phyloP scores from a whole-genome alignment of 768 basidiomycete genomes.

The Pleurotus tuoliensis region DNA sequence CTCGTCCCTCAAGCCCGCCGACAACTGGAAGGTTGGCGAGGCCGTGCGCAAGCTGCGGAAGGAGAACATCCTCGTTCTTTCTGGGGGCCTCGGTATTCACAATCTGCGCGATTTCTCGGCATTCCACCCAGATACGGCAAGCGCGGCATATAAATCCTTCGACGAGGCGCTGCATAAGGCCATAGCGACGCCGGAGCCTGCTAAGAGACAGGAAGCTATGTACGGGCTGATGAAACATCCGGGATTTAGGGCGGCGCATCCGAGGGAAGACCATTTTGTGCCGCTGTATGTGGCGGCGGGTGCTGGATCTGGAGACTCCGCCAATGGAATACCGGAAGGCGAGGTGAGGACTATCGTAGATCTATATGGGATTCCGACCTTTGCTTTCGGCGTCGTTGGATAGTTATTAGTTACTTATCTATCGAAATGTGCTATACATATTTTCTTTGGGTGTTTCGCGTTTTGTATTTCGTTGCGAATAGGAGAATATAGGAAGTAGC shows the following conservation, averaged over 20 bases:
- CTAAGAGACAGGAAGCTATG: constrained; percentile 53
- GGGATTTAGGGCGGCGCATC: constrained; percentile 66
- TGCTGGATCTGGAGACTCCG: constrained; percentile 36
- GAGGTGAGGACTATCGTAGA: constrained; percentile 45
- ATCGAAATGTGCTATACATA: no score
- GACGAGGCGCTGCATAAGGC: constrained; percentile 58
- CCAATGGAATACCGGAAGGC: constrained; percentile 35
- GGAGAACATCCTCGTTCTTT: constrained; percentile 64
- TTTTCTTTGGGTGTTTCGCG: no score
- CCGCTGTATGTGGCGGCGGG: constrained; percentile 77
- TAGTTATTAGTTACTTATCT: neutral
- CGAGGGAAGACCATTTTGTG: constrained; percentile 77
- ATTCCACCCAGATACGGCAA: constrained; percentile 47
- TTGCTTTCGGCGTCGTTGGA: constrained; percentile 52
- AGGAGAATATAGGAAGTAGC: no score
- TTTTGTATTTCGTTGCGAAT: no score
- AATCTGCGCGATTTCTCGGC: constrained; percentile 54
- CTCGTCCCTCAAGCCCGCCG: constrained; percentile 49
- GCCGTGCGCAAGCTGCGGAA: constrained; percentile 56
- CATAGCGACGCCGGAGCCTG: constrained; percentile 34
- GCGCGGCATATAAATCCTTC: constrained; percentile 47
- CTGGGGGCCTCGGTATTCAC: constrained; percentile 68
- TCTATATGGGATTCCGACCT: constrained; percentile 56
- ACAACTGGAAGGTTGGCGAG: constrained; percentile 63
- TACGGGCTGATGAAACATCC: constrained; percentile 50